These are phyloP conservation scores for Backusella circina DNA, from an alignment of 192 early-diverging fungal genomes.

Conservation along the genomic window DNA sequence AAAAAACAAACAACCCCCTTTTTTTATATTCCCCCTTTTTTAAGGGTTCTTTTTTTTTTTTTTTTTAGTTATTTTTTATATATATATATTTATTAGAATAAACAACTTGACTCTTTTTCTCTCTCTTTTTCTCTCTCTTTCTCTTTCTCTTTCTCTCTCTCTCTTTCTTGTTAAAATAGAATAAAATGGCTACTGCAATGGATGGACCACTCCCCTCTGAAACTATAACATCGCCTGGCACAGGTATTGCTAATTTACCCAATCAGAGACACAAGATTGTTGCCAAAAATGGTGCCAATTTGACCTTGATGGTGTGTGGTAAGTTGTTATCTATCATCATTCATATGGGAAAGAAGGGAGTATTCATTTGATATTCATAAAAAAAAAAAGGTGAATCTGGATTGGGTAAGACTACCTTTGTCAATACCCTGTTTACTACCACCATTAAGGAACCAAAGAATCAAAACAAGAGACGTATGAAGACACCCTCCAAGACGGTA, in stretches of 20 bases:
- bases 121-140: not conserved
- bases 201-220: slow-evolving; percentile 13
- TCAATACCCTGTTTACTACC: slow-evolving; percentile 95
- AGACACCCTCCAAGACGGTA: slow-evolving; percentile 89
- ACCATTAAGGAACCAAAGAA: slow-evolving; percentile 43
- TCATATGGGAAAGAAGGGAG: not conserved
- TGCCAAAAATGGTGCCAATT: slow-evolving; percentile 90
- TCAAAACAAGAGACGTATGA: slow-evolving; percentile 63
- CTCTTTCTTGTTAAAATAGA: not conserved
- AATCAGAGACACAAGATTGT: slow-evolving; percentile 92
- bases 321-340: slow-evolving; percentile 28
- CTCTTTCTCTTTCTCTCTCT: not conserved
- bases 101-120: not conserved
- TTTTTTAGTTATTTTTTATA: not conserved
- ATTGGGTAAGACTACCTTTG: slow-evolving; percentile 95
- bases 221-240: slow-evolving; percentile 18
- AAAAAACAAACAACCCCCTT: not conserved
- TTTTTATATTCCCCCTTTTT: not conserved
- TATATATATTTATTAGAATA: not conserved
- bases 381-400: slow-evolving; percentile 77
- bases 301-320: slow-evolving; percentile 97
- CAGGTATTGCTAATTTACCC: slow-evolving; percentile 94
- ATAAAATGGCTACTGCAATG: not conserved
- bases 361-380: not conserved
- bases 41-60: not conserved